Evolutionary conservation across 305 asterid genomes (phyloP), one percentile per base, ranked within the genome.

Genomic region (Solanum hybrid): DNA sequence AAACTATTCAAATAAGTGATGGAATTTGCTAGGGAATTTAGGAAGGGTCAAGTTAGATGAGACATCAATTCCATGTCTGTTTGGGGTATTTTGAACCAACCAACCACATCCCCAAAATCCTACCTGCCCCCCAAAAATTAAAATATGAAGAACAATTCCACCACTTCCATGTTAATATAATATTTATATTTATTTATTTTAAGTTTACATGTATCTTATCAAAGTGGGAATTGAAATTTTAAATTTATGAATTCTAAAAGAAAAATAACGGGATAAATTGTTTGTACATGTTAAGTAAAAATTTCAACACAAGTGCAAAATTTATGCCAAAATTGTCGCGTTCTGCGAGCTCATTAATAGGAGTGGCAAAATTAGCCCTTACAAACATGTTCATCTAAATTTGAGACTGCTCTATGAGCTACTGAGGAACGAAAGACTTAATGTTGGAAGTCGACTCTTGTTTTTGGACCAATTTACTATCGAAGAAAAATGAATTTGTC

Each of bases 371-470:
- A 24, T 69, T 22, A 64, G 72, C 2, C 4, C 72, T 51, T 51
- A 64, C 24, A 60, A 60, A 19, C 24, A 60, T 60, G 71, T 60
- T 60, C 26, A 17, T 17, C 24, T 60, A 60, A 17, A 19, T 19
- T 19, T 66, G 31, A 7, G 13, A 45, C 22, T 0, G 22, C 22
- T 45, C 64, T 45, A 45, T 38, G 3, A 10, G 3, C 64, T 45
- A 45, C 22, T 45, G 0, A 45, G 64, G 8, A 45, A 45, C 64
- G 15, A 45, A 15, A 5, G 8, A 45, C 8, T 45, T 45, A 14
- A 45, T 45, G 15, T 14, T 45, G 22, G 0, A 45, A 45, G 64
- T 45, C 1, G 22, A 0, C 0, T 45, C 8, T 45, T 0, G 0
- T 2, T 45, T 2, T 14, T 2, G 22, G 7, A 45, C 3, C 64